A percentile compares a stretch with the other conserved stretches of the same genome.
Conservation (phyloP, 2,329 filamentous ascomycete species). For the Hypomyces perniciosus region DNA sequence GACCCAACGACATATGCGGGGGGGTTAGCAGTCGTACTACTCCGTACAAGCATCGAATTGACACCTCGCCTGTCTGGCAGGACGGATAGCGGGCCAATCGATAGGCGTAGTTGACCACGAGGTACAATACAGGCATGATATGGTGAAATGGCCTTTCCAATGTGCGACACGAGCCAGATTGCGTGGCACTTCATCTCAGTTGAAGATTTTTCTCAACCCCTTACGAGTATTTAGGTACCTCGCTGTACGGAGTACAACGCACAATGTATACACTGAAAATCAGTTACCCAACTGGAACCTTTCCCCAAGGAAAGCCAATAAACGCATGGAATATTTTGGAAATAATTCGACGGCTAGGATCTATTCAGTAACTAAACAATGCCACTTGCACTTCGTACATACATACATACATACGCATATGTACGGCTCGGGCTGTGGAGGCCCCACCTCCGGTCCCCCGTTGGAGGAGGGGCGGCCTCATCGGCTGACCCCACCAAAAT, state of each 20-base stretch:
- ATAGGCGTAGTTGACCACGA: conserved; percentile 6
- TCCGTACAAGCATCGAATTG: not conserved
- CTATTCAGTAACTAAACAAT: conserved; percentile 1
- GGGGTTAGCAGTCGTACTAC: not conserved
- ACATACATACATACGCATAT: conserved; percentile 1
- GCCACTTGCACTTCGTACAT: not conserved
- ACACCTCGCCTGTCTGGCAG: not conserved
- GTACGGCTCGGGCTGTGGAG: conserved; percentile 10
- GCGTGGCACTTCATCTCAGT: conserved; percentile 1
- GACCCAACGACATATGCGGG: conserved; percentile 5
- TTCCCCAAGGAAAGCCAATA: too few relatives aligned
- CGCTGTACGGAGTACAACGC: too few relatives aligned
- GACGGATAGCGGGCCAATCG: conserved; percentile 10
- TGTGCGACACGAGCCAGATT: conserved; percentile 6
- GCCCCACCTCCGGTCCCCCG: conserved; percentile 9
- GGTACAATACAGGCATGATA: conserved; percentile 3
- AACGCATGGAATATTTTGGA: too few relatives aligned
- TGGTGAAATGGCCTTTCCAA: not conserved
- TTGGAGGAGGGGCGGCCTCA: conserved; percentile 8
- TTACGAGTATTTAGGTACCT: not conserved
- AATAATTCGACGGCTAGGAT: too few relatives aligned
- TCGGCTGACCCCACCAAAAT: conserved; percentile 10
- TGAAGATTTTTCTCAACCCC: conserved; percentile 2
- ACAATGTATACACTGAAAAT: not conserved
- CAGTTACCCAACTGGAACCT: too few relatives aligned